phyloP scores from a whole-genome alignment of 1,139 yeast species.

The Schwanniomyces etchellsii region DNA sequence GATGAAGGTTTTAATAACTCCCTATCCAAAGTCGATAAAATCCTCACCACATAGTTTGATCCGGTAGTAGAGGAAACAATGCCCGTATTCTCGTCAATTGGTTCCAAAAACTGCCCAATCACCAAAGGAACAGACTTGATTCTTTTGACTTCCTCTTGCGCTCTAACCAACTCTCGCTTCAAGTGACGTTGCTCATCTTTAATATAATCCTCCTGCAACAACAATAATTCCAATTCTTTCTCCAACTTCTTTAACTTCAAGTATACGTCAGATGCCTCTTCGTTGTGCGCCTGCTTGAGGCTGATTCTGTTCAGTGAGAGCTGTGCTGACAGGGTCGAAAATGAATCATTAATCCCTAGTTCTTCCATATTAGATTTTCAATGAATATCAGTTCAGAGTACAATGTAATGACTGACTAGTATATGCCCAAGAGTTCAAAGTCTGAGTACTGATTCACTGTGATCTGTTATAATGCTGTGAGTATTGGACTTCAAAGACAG shows the following conservation, averaged over 20 bases:
- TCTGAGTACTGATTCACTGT: no score
- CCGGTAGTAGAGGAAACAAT: slow-evolving; percentile 98
- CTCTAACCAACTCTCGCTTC: slow-evolving; percentile 88
- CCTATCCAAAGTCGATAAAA: slow-evolving; percentile 88
- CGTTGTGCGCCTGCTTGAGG: slow-evolving; percentile 12
- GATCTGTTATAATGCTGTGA: no score
- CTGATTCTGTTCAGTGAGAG: slow-evolving; percentile 6
- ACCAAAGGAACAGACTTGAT: slow-evolving; percentile 97
- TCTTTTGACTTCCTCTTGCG: slow-evolving; percentile 97
- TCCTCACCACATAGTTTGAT: slow-evolving; percentile 92
- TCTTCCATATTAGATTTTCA: slow-evolving; percentile 18
- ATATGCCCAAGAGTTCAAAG: no score
- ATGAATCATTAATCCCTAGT: slow-evolving; percentile 19
- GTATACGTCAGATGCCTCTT: slow-evolving; percentile 61
- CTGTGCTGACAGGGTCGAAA: slow-evolving; percentile 6
- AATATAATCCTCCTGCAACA: slow-evolving; percentile 90
- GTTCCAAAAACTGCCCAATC: slow-evolving; percentile 96
- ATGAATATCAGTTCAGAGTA: no score
- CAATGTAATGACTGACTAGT: no score
- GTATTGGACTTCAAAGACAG: no score
- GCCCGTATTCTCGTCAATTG: slow-evolving; percentile 94
- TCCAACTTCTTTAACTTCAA: slow-evolving; percentile 80
- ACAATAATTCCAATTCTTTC: slow-evolving; percentile 77
- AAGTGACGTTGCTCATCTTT: slow-evolving; percentile 97
- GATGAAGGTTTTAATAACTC: slow-evolving; percentile 92